Evolutionary conservation across 2,329 filamentous ascomycete genomes (phyloP).

Genomic region (Mycosphaerelloides madeirae): DNA sequence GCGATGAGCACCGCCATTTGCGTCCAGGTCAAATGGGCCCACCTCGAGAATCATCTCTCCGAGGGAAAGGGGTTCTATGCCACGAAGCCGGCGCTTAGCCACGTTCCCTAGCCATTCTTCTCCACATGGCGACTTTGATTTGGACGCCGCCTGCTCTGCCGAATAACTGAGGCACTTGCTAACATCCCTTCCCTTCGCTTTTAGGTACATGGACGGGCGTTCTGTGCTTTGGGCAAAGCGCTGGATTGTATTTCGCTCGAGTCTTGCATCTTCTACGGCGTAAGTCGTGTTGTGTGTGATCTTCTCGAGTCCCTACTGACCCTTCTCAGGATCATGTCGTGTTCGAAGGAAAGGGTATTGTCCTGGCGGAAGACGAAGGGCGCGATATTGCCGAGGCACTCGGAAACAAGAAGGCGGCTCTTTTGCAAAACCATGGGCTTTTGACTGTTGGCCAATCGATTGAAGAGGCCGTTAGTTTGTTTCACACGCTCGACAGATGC

Average conservation of each 20-base stretch:
- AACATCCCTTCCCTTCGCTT: no score
- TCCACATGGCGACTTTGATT: no score
- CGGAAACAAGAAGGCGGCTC: conserved; percentile 32
- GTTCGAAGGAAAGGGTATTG: conserved; percentile 39
- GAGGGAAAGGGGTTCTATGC: no score
- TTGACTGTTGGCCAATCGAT: conserved; percentile 37
- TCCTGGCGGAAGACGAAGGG: conserved; percentile 39
- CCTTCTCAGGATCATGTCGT: conserved; percentile 24
- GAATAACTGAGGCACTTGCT: no score
- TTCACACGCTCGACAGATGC: conserved; percentile 33
- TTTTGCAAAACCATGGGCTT: conserved; percentile 39
- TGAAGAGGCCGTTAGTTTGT: conserved; percentile 35
- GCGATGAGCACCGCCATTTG: no score
- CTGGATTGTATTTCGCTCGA: conserved; percentile 42
- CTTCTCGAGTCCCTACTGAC: no score
- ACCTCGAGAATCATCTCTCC: no score
- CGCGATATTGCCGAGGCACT: conserved; percentile 35
- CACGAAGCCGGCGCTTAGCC: no score
- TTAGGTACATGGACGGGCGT: conserved; percentile 39
- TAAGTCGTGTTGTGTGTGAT: no score
- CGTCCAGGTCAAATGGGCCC: no score
- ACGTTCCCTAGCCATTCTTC: no score
- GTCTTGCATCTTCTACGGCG: conserved; percentile 34
- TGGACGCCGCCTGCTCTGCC: no score
- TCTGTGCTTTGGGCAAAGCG: conserved; percentile 34